Base-by-base conservation (phyloP, 441 rosid species). In the Metrosideros polymorpha region DNA sequence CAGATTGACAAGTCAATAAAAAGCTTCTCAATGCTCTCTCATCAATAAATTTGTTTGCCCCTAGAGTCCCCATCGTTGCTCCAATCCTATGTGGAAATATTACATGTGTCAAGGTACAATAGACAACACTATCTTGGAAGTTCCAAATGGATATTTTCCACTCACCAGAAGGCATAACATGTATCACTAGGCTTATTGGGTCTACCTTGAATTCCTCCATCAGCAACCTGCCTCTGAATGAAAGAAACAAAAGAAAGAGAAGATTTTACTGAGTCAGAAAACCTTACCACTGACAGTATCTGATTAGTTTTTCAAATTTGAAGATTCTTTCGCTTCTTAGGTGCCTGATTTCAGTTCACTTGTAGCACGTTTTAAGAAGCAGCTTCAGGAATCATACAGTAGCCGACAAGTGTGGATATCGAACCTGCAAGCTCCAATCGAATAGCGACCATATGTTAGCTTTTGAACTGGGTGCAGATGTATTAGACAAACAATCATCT, bases 131-230 rank as follows among this genome's bases (percentile, higher is more conserved):
- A 24, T 6, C 29, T 32, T 66, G 79, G 39, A 66, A 88, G 18
- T 39, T 87, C 66, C 24, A 15, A 66, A 77, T 82, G 59, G 24
- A n/a, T 49, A 49, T 85, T 51, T 75, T 83, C 87, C 27, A 83
- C 92, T 89, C 87, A 95, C 99, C 99, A 97, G 91, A 96, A 97
- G 75, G 99, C 99, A 90, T 96, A 97, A 90, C 99, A 97, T 82
- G 99, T 95, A 91, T 96, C 99, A 88, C 98, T 96, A 54, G 91
- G 89, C 89, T 97, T 96, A 92, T 94, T 97, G 75, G 94, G 86
- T 92, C 99, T 93, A 61, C 99, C 99, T 90, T 96, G 98, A 89
- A 95, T 94, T 84, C 99, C 99, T 87, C 98, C 98, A 91, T 95
- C 97, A 88, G 83, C 86, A 50, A 91, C 94, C 90, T 96, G 99